These are phyloP conservation scores for Lodderomyces pseudojiufengensis DNA, from an alignment of 1,139 yeast genomes.

Conservation along the genomic window DNA sequence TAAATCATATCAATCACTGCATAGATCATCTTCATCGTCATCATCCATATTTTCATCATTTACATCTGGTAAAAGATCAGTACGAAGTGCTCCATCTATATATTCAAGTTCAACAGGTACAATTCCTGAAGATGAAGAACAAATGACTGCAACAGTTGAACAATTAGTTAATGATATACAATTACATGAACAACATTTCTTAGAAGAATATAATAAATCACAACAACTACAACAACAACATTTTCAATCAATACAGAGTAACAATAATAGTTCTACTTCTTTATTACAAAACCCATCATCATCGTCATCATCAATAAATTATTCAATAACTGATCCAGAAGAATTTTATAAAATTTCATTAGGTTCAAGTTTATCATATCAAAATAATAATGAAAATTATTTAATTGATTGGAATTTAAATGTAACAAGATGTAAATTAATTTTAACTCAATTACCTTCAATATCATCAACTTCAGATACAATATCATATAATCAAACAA, in stretches of 20 bases:
- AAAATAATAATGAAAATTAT: constrained; percentile 33
- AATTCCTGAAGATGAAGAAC: constrained; percentile 47
- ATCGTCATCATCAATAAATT: background rate
- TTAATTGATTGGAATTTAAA: constrained; percentile 48
- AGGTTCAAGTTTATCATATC: constrained; percentile 40
- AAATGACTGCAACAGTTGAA: constrained; percentile 41
- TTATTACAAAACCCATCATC: background rate
- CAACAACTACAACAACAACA: constrained; percentile 3
- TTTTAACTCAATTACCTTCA: constrained; percentile 37
- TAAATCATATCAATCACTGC: constrained; percentile 12
- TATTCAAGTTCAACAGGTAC: constrained; percentile 44
- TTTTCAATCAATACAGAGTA: background rate
- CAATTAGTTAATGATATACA: constrained; percentile 44
- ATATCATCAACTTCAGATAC: constrained; percentile 35
- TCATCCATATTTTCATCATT: constrained; percentile 18
- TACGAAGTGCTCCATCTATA: constrained; percentile 43
- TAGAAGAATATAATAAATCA: constrained; percentile 1
- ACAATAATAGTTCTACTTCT: too few species aligned
- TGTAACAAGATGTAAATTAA: constrained; percentile 43
- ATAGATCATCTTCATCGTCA: constrained; percentile 12
- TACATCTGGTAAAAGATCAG: constrained; percentile 37
- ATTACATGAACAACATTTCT: constrained; percentile 36
- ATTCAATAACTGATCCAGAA: constrained; percentile 12
- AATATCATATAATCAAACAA: constrained; percentile 29
- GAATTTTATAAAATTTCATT: constrained; percentile 38